These are phyloP conservation scores for Tylopilus intermedius DNA, from an alignment of 768 basidiomycete genomes.

Conservation along the genomic window DNA sequence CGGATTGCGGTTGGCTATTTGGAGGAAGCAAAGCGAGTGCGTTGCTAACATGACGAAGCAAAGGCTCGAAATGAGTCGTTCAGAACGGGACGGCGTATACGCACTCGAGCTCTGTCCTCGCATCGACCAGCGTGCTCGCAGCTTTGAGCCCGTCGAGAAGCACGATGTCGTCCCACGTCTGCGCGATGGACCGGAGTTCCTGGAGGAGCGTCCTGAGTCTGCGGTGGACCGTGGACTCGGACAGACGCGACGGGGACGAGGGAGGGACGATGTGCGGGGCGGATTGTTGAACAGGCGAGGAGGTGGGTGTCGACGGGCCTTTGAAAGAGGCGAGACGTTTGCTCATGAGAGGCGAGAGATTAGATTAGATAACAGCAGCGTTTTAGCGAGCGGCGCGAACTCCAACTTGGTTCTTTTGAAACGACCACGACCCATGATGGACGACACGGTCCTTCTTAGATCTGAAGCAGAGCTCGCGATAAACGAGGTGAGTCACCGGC, in stretches of 20 bases:
- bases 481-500: constrained; percentile 20
- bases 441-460: constrained; percentile 27
- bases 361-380: constrained; percentile 17
- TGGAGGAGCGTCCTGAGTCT: constrained; percentile 64
- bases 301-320: constrained; percentile 70
- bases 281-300: constrained; percentile 54
- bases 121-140: constrained; percentile 65
- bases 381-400: not conserved
- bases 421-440: constrained; percentile 17
- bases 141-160: constrained; percentile 74
- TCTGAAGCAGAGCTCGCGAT: constrained; percentile 30
- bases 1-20: constrained; percentile 50
- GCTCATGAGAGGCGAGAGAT: constrained; percentile 34
- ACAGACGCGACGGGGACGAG: constrained; percentile 38
- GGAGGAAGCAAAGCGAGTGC: constrained; percentile 49
- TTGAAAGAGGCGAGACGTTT: constrained; percentile 70
- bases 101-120: constrained; percentile 82
- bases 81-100: constrained; percentile 24
- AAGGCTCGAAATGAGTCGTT: not conserved
- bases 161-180: constrained; percentile 83
- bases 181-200: constrained; percentile 57
- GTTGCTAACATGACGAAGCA: constrained; percentile 44
- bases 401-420: not conserved
- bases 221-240: constrained; percentile 78
- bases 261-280: constrained; percentile 32